These are phyloP conservation scores for Exophiala xenobiotica DNA, from an alignment of 2,329 filamentous ascomycete genomes.

Conservation along the genomic window DNA sequence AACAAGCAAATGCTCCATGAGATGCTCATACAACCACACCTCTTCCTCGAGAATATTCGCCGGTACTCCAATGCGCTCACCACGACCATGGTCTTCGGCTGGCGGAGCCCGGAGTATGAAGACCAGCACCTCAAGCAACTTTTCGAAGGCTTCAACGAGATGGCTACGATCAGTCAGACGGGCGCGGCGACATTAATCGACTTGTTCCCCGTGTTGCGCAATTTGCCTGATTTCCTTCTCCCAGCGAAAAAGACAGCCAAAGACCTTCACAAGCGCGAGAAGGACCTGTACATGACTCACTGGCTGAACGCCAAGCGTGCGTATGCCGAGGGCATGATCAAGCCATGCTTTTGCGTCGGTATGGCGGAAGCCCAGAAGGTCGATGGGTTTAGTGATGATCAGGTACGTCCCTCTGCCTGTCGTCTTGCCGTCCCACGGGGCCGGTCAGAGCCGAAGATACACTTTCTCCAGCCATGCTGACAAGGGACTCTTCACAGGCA, in stretches of 20 bases:
- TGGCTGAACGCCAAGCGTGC: constrained; percentile 42
- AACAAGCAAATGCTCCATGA: constrained; percentile 55
- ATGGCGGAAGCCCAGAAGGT: constrained; percentile 32
- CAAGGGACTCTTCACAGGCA: no score
- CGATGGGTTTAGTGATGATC: constrained; percentile 28
- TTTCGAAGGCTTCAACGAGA: constrained; percentile 44
- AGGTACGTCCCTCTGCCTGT: no score
- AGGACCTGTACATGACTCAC: constrained; percentile 41
- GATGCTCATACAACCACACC: constrained; percentile 46
- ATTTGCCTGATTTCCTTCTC: constrained; percentile 41
- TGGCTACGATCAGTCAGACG: constrained; percentile 43
- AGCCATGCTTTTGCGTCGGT: constrained; percentile 14
- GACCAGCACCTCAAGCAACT: constrained; percentile 46
- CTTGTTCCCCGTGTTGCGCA: constrained; percentile 46
- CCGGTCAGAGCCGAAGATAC: no score
- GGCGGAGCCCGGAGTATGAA: constrained; percentile 42
- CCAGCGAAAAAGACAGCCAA: constrained; percentile 25
- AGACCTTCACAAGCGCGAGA: constrained; percentile 45
- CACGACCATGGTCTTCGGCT: constrained; percentile 52
- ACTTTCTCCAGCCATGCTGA: no score
- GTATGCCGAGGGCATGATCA: constrained; percentile 25
- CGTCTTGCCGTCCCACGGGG: no score
- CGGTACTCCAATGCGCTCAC: constrained; percentile 51
- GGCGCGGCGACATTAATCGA: constrained; percentile 47
- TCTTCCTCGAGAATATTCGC: constrained; percentile 46